These are phyloP conservation scores for Holtermannia corniformis DNA, from an alignment of 768 basidiomycete species.

Conservation along the genomic window DNA sequence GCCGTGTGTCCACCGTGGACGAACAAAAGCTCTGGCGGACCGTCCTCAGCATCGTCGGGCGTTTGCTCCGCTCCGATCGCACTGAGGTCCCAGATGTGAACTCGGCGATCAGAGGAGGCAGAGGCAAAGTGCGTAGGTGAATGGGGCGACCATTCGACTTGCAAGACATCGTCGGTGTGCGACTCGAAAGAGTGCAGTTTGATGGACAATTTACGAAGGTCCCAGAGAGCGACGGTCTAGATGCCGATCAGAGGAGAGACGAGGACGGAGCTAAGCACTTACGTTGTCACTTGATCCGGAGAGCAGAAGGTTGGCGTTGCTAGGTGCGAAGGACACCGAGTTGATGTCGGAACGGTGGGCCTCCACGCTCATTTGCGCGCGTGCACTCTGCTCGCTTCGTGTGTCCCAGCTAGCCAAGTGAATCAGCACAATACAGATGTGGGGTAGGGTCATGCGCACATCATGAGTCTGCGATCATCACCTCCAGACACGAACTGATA, in stretches of 20 bases:
- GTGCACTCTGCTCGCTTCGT: constrained; percentile 51
- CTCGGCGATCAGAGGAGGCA: constrained; percentile 80
- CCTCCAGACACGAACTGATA: constrained; percentile 88
- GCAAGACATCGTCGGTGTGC: constrained; percentile 89
- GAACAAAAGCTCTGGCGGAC: constrained; percentile 91
- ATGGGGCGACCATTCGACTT: constrained; percentile 91
- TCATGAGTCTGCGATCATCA: constrained; percentile 86
- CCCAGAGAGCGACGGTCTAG: constrained; percentile 81
- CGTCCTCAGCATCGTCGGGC: constrained; percentile 96
- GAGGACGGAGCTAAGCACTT: constrained; percentile 13
- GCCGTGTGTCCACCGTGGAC: constrained; percentile 70
- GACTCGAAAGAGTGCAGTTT: constrained; percentile 84
- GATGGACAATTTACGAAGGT: constrained; percentile 58
- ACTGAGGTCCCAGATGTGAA: constrained; percentile 90
- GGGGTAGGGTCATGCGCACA: too few relatives aligned
- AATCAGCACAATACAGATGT: not conserved
- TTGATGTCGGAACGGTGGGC: constrained; percentile 89
- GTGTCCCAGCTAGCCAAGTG: constrained; percentile 72
- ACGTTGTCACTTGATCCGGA: constrained; percentile 95
- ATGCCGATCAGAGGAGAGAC: not conserved
- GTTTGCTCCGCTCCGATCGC: constrained; percentile 92
- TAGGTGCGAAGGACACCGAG: constrained; percentile 80
- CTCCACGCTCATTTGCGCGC: constrained; percentile 62
- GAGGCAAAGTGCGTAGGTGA: constrained; percentile 87
- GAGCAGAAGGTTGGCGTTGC: constrained; percentile 63